A percentile compares a stretch with the other conserved stretches of the same genome.
phyloP scores from a whole-genome alignment of 768 basidiomycete genomes.

The Russula emetica region DNA sequence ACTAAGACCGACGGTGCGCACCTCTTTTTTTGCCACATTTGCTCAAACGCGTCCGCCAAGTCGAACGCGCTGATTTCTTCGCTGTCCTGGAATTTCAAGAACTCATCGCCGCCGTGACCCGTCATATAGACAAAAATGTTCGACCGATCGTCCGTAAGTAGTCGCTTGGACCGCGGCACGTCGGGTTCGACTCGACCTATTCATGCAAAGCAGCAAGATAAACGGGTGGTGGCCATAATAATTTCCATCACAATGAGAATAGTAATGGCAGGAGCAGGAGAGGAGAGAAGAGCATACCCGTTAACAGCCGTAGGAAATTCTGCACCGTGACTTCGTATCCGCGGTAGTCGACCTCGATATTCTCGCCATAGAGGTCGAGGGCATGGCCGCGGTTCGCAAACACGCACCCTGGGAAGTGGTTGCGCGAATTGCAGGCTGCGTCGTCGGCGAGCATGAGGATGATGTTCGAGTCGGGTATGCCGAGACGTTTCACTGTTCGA shows the following conservation, averaged over 20 bases:
- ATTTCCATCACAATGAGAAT: background rate
- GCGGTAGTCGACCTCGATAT: constrained; percentile 96
- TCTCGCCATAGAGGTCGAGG: constrained; percentile 91
- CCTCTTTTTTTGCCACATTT: constrained; percentile 98
- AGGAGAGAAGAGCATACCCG: constrained; percentile 52
- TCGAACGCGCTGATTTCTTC: constrained; percentile 97
- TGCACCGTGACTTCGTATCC: constrained; percentile 98
- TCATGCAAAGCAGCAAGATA: background rate
- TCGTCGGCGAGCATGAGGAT: constrained; percentile 99
- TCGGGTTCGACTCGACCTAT: constrained; percentile 82
- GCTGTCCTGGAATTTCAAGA: constrained; percentile 98
- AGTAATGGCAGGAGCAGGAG: background rate
- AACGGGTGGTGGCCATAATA: background rate
- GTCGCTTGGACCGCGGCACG: constrained; percentile 86
- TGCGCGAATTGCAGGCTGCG: constrained; percentile 87
- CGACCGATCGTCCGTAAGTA: constrained; percentile 83
- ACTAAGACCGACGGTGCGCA: constrained; percentile 31
- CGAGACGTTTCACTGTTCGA: constrained; percentile 94
- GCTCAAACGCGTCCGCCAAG: constrained; percentile 96
- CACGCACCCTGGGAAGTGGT: constrained; percentile 87
- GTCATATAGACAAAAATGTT: constrained; percentile 99
- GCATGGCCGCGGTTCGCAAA: constrained; percentile 81
- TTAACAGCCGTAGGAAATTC: constrained; percentile 87
- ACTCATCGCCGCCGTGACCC: constrained; percentile 96
- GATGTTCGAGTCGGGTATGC: constrained; percentile 97